A percentile compares a stretch with the other conserved stretches of the same genome.
Conservation (phyloP, 2,329 filamentous ascomycete species). For the Parastagonospora avenae region DNA sequence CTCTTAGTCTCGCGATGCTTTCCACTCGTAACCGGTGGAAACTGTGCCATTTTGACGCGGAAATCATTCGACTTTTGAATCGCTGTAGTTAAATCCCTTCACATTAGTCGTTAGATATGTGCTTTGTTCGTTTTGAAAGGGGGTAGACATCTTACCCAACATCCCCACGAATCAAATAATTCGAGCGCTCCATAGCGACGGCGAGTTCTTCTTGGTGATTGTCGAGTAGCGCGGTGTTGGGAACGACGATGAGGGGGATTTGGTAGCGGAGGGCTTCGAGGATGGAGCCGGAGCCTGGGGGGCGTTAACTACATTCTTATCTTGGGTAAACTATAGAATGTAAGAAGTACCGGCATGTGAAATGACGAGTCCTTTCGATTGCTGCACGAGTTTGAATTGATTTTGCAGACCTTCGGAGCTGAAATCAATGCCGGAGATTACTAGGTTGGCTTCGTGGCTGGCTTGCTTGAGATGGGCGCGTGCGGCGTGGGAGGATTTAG, state of each 20-base stretch:
- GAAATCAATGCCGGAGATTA: constrained; percentile 69
- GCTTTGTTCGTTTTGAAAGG: neutral
- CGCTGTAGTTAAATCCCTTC: constrained; percentile 54
- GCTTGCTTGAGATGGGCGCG: constrained; percentile 14
- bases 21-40: constrained; percentile 42
- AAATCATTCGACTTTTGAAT: constrained; percentile 56
- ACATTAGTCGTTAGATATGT: neutral
- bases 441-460: constrained; percentile 16
- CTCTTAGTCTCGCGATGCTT: constrained; percentile 43
- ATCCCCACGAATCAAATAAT: constrained; percentile 75
- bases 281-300: constrained; percentile 84
- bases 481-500: constrained; percentile 31
- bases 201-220: constrained; percentile 93
- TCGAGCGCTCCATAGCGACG: constrained; percentile 71
- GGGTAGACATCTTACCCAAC: constrained; percentile 59
- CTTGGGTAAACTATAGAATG: constrained; percentile 18
- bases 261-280: constrained; percentile 77
- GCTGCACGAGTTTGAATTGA: constrained; percentile 62
- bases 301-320: constrained; percentile 3
- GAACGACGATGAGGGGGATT: constrained; percentile 83
- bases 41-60: constrained; percentile 36
- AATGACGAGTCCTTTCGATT: constrained; percentile 74
- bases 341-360: constrained; percentile 81
- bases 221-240: constrained; percentile 79
- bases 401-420: constrained; percentile 62